These are phyloP conservation scores for Cyberlindnera americana DNA, from an alignment of 805 yeast genomes.

Conservation along the genomic window DNA sequence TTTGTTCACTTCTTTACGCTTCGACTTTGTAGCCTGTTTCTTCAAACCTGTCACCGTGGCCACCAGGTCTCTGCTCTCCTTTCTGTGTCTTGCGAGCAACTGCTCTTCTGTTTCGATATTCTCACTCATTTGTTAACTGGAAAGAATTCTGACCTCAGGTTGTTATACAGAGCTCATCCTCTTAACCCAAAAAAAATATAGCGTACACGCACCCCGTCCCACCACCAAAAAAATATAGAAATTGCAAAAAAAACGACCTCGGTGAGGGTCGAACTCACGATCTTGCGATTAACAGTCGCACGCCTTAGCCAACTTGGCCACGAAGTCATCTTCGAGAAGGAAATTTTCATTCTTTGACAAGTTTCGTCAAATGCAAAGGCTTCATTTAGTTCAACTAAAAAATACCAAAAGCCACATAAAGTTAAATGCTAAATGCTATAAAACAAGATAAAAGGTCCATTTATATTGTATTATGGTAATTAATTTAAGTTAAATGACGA, in stretches of 20 bases:
- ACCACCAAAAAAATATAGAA: no score
- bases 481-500: no score
- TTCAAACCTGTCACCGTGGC: conserved; percentile 71
- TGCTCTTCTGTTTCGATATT: conserved; percentile 39
- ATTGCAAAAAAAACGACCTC: conserved; percentile 40
- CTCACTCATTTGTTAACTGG: not conserved
- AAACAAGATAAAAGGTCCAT: no score
- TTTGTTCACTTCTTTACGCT: conserved; percentile 59
- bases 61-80: conserved; percentile 62
- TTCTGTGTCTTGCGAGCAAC: conserved; percentile 57
- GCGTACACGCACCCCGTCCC: not conserved
- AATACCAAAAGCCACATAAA: no score
- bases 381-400: no score
- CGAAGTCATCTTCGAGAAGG: conserved; percentile 23
- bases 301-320: conserved; percentile 41
- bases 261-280: conserved; percentile 51
- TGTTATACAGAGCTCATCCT: not conserved
- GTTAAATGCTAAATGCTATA: no score
- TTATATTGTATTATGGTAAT: no score
- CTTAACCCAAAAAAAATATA: not conserved
- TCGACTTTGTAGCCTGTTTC: conserved; percentile 80
- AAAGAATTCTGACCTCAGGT: no score
- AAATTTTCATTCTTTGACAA: not conserved
- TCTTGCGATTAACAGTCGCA: conserved; percentile 51
- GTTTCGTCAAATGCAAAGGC: no score